phyloP scores from a whole-genome alignment of 2,329 filamentous ascomycete genomes.

The Aspergillus ruber region DNA sequence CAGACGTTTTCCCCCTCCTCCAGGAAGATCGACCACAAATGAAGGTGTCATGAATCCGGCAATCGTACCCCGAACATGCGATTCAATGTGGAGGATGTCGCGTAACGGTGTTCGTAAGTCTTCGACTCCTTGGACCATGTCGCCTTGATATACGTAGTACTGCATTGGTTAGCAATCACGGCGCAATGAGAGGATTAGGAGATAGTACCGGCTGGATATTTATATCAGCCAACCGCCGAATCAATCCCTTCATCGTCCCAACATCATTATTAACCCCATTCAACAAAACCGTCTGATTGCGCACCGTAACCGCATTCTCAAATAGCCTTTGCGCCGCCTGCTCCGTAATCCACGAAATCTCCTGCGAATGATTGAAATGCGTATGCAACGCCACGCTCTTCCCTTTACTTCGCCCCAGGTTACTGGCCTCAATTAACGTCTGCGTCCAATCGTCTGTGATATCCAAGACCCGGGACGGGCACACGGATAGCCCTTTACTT shows the following conservation, averaged over 20 bases:
- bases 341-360: neutral
- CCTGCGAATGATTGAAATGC: neutral
- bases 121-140: neutral
- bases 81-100: neutral
- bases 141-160: neutral
- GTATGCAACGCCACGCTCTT: neutral
- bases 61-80: neutral
- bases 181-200: neutral
- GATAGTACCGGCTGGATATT: neutral
- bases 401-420: neutral
- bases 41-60: neutral
- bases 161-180: neutral
- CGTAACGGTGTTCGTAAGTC: neutral
- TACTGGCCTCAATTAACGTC: neutral
- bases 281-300: neutral
- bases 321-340: neutral
- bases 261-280: neutral
- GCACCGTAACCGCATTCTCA: neutral
- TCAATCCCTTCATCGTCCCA: neutral
- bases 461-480: neutral
- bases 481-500: neutral
- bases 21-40: neutral
- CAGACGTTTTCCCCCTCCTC: neutral
- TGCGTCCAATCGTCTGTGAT: neutral
- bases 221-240: neutral